Conservation (phyloP, 208 protist species). For the Acanthamoeba sp. region DNA sequence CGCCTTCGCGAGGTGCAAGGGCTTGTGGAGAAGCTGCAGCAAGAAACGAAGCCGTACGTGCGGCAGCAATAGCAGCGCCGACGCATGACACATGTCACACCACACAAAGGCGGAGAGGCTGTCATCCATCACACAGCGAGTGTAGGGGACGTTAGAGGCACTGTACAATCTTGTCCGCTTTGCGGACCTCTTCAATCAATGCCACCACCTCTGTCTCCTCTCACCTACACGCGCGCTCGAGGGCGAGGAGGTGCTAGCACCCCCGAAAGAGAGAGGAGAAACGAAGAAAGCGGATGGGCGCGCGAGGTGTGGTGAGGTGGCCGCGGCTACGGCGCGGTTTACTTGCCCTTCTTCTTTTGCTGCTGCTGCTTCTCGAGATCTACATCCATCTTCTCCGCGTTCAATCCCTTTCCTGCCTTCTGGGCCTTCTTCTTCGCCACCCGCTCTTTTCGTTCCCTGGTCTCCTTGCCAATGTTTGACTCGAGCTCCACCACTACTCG, state of each 20-base stretch:
- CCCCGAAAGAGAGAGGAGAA: neutral
- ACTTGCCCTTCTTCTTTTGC: conserved; percentile 39
- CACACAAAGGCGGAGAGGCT: too few species aligned
- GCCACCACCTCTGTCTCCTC: too few species aligned
- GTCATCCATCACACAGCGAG: too few species aligned
- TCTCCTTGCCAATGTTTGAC: conserved; percentile 30
- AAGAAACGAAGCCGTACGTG: neutral
- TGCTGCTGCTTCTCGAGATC: conserved; percentile 25
- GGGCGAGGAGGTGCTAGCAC: too few species aligned
- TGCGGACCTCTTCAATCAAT: too few species aligned
- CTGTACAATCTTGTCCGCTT: too few species aligned
- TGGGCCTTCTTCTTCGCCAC: conserved; percentile 52
- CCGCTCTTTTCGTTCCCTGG: conserved; percentile 55
- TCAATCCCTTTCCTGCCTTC: conserved; percentile 30
- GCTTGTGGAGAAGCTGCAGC: conserved; percentile 10
- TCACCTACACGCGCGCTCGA: too few species aligned
- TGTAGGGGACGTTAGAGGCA: too few species aligned
- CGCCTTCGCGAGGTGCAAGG: conserved; percentile 37
- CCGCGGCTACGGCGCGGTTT: too few species aligned
- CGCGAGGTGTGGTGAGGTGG: too few species aligned
- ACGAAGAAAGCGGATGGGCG: too few species aligned
- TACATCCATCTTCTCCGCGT: conserved; percentile 50
- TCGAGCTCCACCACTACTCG: conserved; percentile 57
- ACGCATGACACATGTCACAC: too few species aligned
- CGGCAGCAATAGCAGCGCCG: neutral